Conservation (phyloP, 352 stramenopile species). For the Phytophthora nicotianae region DNA sequence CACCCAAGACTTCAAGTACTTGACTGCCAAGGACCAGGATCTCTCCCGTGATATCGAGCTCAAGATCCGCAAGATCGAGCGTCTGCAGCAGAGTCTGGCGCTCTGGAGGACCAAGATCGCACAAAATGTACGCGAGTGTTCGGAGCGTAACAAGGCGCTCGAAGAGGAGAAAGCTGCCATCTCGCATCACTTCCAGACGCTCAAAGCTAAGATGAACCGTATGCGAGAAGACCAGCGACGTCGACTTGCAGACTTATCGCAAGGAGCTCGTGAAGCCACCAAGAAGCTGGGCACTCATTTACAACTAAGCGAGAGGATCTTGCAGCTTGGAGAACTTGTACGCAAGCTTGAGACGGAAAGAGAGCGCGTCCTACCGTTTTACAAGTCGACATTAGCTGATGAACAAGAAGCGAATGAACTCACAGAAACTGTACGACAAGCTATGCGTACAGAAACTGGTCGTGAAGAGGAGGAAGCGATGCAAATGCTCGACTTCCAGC, state of each 20-base stretch:
- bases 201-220: slow-evolving; percentile 92
- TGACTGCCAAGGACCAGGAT: slow-evolving; percentile 93
- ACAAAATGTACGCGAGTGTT: slow-evolving; percentile 90
- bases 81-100: slow-evolving; percentile 87
- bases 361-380: slow-evolving; percentile 92
- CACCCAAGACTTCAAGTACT: slow-evolving; percentile 94
- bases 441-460: slow-evolving; percentile 38
- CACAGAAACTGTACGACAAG: slow-evolving; percentile 63
- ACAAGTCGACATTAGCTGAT: slow-evolving; percentile 59
- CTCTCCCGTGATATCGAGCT: slow-evolving; percentile 93
- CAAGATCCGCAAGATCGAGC: slow-evolving; percentile 94
- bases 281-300: slow-evolving; percentile 71
- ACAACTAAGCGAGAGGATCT: slow-evolving; percentile 81
- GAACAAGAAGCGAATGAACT: slow-evolving; percentile 67
- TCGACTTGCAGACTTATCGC: slow-evolving; percentile 82
- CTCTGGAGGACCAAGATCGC: slow-evolving; percentile 93
- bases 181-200: slow-evolving; percentile 76
- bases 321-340: slow-evolving; percentile 90
- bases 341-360: slow-evolving; percentile 92
- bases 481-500: slow-evolving; percentile 52
- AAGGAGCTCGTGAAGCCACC: slow-evolving; percentile 80
- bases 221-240: slow-evolving; percentile 86
- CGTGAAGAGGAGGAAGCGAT: slow-evolving; percentile 45
- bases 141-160: slow-evolving; percentile 89
- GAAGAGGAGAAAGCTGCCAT: slow-evolving; percentile 92